phyloP scores from a whole-genome alignment of 2,329 filamentous ascomycete species.

The Cadophora sp. region DNA sequence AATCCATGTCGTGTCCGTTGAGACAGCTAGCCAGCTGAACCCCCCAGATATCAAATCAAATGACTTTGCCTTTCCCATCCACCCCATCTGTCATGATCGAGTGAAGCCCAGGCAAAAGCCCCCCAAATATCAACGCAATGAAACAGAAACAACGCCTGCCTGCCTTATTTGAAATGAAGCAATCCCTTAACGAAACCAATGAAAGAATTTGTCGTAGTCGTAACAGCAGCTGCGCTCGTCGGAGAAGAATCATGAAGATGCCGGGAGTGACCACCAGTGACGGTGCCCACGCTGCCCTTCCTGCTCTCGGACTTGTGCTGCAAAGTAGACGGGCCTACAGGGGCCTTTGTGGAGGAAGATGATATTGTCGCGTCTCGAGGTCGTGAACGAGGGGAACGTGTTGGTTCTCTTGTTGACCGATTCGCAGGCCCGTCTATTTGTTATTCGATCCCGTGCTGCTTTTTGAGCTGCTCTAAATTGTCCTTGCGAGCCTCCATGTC shows the following conservation, averaged over 20 bases:
- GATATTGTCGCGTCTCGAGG: slow-evolving; percentile 33
- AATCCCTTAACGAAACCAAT: slow-evolving; percentile 42
- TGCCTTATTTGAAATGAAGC: slow-evolving; percentile 36
- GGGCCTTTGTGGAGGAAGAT: slow-evolving; percentile 25
- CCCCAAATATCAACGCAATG: slow-evolving; percentile 15
- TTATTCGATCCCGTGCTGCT: slow-evolving; percentile 99
- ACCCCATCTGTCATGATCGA: slow-evolving; percentile 22
- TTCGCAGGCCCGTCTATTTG: slow-evolving; percentile 75
- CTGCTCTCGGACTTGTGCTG: slow-evolving; percentile 48
- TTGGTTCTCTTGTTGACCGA: slow-evolving; percentile 27
- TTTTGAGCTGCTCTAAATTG: slow-evolving; percentile 97
- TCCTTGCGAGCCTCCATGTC: slow-evolving; percentile 93
- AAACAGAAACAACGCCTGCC: slow-evolving; percentile 23
- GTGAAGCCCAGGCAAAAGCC: not conserved
- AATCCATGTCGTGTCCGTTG: slow-evolving; percentile 15
- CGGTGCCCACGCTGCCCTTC: slow-evolving; percentile 32
- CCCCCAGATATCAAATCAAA: slow-evolving; percentile 12
- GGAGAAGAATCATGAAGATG: slow-evolving; percentile 21
- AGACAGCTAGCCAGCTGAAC: slow-evolving; percentile 22
- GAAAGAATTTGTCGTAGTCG: slow-evolving; percentile 37
- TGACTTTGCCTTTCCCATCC: slow-evolving; percentile 15
- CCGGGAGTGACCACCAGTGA: slow-evolving; percentile 27
- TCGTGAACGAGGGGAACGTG: slow-evolving; percentile 24
- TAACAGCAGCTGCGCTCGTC: slow-evolving; percentile 29
- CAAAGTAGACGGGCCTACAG: slow-evolving; percentile 37